Percentiles rank a stretch among this genome's conserved stretches.
Conservation (phyloP, 2,329 filamentous ascomycete genomes). For the Pleomassaria siparia region DNA sequence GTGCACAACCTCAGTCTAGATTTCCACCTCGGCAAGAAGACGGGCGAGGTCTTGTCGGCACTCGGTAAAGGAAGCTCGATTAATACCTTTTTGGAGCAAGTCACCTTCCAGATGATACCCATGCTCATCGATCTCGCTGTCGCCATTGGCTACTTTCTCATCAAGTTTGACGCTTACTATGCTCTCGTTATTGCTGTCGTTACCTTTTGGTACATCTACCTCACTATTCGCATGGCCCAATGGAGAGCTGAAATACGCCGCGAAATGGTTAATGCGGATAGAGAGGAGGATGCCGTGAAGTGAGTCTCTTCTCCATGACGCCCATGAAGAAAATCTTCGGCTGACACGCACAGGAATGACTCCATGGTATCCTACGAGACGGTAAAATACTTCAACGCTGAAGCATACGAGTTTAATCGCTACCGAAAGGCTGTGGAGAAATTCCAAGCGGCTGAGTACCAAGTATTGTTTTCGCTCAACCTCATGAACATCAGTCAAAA, state of each 20-base stretch:
- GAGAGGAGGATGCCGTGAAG: slow-evolving; percentile 94
- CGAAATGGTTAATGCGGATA: slow-evolving; percentile 91
- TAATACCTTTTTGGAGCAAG: slow-evolving; percentile 93
- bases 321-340: too few relatives aligned
- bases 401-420: slow-evolving; percentile 59
- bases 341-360: too few relatives aligned
- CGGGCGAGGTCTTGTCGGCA: slow-evolving; percentile 91
- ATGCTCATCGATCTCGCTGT: slow-evolving; percentile 90
- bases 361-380: slow-evolving; percentile 98
- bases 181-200: slow-evolving; percentile 86
- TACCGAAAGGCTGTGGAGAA: slow-evolving; percentile 59
- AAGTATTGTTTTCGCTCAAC: slow-evolving; percentile 59
- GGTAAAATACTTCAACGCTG: slow-evolving; percentile 66
- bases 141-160: slow-evolving; percentile 78
- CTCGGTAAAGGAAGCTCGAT: slow-evolving; percentile 95
- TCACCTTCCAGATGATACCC: slow-evolving; percentile 92
- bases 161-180: slow-evolving; percentile 83
- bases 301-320: too few relatives aligned
- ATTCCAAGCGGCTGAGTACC: slow-evolving; percentile 60
- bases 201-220: slow-evolving; percentile 93
- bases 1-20: slow-evolving; percentile 93
- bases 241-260: slow-evolving; percentile 88
- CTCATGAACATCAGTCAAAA: slow-evolving; percentile 64
- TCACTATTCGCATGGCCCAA: slow-evolving; percentile 94
- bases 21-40: slow-evolving; percentile 95